Percentiles rank a stretch among this genome's conserved stretches.
These are phyloP conservation scores for Suillus luteus DNA, from an alignment of 768 basidiomycete species.

Conservation along the genomic window DNA sequence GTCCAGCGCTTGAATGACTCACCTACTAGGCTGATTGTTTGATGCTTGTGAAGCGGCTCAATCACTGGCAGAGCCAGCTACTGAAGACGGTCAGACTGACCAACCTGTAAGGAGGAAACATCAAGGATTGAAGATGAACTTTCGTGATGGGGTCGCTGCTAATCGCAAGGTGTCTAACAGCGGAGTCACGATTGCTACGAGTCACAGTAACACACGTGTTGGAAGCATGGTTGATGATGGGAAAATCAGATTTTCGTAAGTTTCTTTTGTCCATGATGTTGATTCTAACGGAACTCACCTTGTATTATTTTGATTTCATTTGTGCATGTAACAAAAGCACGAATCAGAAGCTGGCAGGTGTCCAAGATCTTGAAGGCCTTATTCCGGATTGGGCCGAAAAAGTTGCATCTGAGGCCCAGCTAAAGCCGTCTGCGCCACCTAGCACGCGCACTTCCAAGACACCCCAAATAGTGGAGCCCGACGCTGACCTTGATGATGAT, in stretches of 20 bases:
- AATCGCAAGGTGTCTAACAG: not conserved
- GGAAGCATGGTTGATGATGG: not conserved
- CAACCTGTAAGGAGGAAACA: not conserved
- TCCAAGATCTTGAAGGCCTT: no score
- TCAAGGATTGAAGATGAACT: not conserved
- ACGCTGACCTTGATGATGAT: no score
- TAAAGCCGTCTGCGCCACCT: no score
- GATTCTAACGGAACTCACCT: not conserved
- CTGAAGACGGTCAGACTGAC: not conserved
- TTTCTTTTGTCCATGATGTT: not conserved
- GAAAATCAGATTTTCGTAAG: not conserved
- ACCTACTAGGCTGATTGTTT: not conserved
- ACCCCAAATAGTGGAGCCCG: no score
- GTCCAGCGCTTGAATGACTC: not conserved
- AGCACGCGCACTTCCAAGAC: no score
- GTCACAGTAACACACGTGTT: not conserved
- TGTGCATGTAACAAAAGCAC: no score
- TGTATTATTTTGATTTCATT: not conserved
- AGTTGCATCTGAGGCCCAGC: no score
- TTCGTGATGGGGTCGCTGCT: not conserved
- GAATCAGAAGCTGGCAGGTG: no score
- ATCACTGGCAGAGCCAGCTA: not conserved
- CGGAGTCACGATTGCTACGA: not conserved
- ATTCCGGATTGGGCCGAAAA: no score
- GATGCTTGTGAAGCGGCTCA: not conserved